Evolutionary conservation across 2,329 filamentous ascomycete species (phyloP).

Genomic region (Tothia fuscella): DNA sequence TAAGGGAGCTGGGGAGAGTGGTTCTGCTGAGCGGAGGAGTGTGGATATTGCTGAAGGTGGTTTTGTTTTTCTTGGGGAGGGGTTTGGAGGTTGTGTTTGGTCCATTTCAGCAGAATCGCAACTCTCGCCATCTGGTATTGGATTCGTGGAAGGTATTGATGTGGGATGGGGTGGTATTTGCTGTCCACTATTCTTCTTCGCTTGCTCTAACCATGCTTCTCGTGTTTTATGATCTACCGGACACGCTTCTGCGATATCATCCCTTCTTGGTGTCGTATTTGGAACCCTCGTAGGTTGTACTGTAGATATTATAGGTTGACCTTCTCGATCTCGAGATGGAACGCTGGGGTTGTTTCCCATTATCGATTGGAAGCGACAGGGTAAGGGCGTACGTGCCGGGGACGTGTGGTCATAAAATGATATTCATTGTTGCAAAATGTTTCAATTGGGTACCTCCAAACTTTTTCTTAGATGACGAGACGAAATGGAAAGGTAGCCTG

Average conservation of each 20-base stretch:
- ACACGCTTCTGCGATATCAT: constrained; percentile 49
- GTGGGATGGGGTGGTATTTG: constrained; percentile 3
- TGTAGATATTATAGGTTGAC: too few relatives aligned
- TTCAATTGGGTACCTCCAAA: not conserved
- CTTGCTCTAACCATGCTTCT: constrained; percentile 71
- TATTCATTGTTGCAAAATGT: too few relatives aligned
- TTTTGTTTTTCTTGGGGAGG: constrained; percentile 18
- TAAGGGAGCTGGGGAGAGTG: constrained; percentile 31
- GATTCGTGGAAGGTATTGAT: constrained; percentile 11
- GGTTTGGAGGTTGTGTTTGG: constrained; percentile 18
- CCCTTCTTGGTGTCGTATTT: too few relatives aligned
- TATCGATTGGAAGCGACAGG: too few relatives aligned
- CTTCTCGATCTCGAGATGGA: too few relatives aligned
- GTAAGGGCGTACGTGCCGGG: too few relatives aligned
- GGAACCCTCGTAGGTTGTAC: too few relatives aligned
- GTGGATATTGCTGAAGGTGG: constrained; percentile 20
- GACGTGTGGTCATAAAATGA: too few relatives aligned
- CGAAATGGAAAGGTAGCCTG: not conserved
- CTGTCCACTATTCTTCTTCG: constrained; percentile 35
- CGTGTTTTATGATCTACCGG: constrained; percentile 87
- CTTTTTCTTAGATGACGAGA: not conserved
- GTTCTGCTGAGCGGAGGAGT: constrained; percentile 21
- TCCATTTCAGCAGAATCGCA: constrained; percentile 28
- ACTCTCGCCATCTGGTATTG: constrained; percentile 16
- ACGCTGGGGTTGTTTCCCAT: too few relatives aligned